These are phyloP conservation scores for Dactylis glomerata DNA, from an alignment of 176 grass and related monocot genomes.

Conservation along the genomic window DNA sequence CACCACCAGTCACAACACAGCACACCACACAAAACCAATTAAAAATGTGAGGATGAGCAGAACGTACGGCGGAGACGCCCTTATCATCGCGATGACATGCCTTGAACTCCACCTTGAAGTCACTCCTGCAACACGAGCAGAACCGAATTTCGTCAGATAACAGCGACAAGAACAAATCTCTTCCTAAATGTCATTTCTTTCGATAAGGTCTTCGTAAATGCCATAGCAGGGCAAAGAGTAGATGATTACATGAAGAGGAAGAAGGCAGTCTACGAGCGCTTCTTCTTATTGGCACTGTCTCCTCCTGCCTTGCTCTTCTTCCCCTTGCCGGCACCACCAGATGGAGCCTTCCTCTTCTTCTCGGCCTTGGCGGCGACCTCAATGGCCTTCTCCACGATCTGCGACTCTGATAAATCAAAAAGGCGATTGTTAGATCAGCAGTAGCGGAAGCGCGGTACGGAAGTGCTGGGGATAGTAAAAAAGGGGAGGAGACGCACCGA, in stretches of 20 bases:
- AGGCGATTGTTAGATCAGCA: background rate
- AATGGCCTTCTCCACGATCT: conserved; percentile 70
- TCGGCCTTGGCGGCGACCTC: conserved; percentile 46
- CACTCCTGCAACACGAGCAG: conserved; percentile 37
- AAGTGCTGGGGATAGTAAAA: background rate
- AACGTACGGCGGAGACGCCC: conserved; percentile 34
- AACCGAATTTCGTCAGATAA: background rate
- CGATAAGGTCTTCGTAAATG: too few relatives aligned
- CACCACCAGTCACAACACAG: background rate
- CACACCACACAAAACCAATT: background rate
- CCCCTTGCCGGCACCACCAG: background rate
- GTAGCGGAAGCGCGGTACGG: background rate
- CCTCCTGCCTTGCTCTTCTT: conserved; percentile 12
- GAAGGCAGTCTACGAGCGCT: conserved; percentile 78
- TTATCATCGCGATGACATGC: conserved; percentile 65
- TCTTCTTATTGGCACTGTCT: conserved; percentile 44
- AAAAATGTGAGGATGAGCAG: background rate
- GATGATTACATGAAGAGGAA: conserved; percentile 75
- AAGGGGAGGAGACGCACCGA: conserved; percentile 10
- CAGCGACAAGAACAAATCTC: background rate
- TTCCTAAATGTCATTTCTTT: too few relatives aligned
- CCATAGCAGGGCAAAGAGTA: background rate
- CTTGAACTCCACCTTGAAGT: conserved; percentile 85
- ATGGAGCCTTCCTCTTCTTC: conserved; percentile 43
- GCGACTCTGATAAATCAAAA: conserved; percentile 41